A percentile compares a stretch with the other conserved stretches of the same genome.
These are phyloP conservation scores for Didymella lethalis DNA, from an alignment of 2,329 filamentous ascomycete genomes.

Conservation along the genomic window DNA sequence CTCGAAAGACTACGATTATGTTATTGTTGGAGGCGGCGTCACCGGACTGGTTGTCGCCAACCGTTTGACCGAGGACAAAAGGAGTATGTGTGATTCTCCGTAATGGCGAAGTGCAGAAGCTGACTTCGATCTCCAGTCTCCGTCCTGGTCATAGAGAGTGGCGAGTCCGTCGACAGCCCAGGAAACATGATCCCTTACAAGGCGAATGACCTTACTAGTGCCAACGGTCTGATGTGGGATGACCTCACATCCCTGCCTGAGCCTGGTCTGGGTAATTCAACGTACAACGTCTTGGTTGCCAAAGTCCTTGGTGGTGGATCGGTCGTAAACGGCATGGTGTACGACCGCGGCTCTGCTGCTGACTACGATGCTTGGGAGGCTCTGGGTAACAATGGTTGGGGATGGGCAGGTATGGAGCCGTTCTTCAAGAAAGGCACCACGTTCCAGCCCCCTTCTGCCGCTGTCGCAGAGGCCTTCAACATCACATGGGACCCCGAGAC, in stretches of 20 bases:
- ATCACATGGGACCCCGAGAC: slow-evolving; percentile 39
- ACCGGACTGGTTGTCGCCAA: slow-evolving; percentile 42
- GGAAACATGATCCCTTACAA: slow-evolving; percentile 39
- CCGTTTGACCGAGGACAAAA: slow-evolving; percentile 36
- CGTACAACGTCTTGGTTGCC: slow-evolving; percentile 35
- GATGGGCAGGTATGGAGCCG: slow-evolving; percentile 57
- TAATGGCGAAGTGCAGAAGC: background rate
- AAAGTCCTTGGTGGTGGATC: slow-evolving; percentile 41
- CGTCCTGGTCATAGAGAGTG: slow-evolving; percentile 40
- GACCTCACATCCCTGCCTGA: slow-evolving; percentile 34
- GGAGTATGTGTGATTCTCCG: slow-evolving; percentile 22
- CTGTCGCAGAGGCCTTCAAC: slow-evolving; percentile 32
- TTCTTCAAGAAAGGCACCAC: slow-evolving; percentile 42
- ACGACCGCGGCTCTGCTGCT: slow-evolving; percentile 42
- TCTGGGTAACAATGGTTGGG: slow-evolving; percentile 68
- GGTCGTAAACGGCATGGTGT: slow-evolving; percentile 50
- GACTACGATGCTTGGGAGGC: slow-evolving; percentile 63
- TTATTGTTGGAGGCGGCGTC: slow-evolving; percentile 44
- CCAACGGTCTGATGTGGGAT: slow-evolving; percentile 33
- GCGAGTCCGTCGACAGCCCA: slow-evolving; percentile 35
- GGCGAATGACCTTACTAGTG: slow-evolving; percentile 36
- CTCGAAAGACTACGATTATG: slow-evolving; percentile 39
- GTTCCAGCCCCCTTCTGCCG: slow-evolving; percentile 34
- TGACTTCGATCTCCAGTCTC: slow-evolving; percentile 25
- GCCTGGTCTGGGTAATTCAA: slow-evolving; percentile 31